These are phyloP conservation scores for Abortiporus biennis DNA, from an alignment of 1,284 basidiomycete genomes.

Conservation along the genomic window DNA sequence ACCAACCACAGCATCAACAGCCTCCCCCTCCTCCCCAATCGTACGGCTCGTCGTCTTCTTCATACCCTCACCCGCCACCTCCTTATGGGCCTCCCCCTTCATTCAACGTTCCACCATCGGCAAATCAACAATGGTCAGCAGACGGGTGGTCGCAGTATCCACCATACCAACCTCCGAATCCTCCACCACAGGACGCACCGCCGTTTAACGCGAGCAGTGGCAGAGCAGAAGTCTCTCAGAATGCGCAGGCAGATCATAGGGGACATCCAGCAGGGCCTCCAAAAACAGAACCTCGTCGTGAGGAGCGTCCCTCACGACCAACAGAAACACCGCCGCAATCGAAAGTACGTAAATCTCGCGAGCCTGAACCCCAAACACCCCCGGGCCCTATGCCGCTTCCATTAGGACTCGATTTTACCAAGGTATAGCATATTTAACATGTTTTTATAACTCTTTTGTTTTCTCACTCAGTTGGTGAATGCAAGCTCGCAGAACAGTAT, in stretches of 20 bases:
- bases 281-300: constrained; percentile 24
- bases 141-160: constrained; percentile 25
- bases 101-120: constrained; percentile 25
- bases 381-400: constrained; percentile 16
- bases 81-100: too few relatives aligned
- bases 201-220: constrained; percentile 27
- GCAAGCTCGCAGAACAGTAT: constrained; percentile 46
- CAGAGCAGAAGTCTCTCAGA: constrained; percentile 22
- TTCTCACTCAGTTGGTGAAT: constrained; percentile 11
- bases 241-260: constrained; percentile 15
- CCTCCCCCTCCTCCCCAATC: constrained; percentile 19
- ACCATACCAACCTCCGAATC: constrained; percentile 17
- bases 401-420: constrained; percentile 42
- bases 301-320: constrained; percentile 19
- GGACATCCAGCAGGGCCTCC: constrained; percentile 17
- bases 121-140: constrained; percentile 26
- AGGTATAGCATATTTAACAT: constrained; percentile 28
- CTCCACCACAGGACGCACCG: constrained; percentile 20
- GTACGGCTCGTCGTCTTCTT: constrained; percentile 21
- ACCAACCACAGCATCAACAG: constrained; percentile 17
- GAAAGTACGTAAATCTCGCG: constrained; percentile 20
- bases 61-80: constrained; percentile 23
- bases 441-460: constrained; percentile 7
- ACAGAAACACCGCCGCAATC: constrained; percentile 13
- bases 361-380: constrained; percentile 16